Evolutionary conservation across 345 rosid genomes (phyloP), one percentile per base, ranked within the genome.

Genomic region (Rhodomyrtus tomentosa): DNA sequence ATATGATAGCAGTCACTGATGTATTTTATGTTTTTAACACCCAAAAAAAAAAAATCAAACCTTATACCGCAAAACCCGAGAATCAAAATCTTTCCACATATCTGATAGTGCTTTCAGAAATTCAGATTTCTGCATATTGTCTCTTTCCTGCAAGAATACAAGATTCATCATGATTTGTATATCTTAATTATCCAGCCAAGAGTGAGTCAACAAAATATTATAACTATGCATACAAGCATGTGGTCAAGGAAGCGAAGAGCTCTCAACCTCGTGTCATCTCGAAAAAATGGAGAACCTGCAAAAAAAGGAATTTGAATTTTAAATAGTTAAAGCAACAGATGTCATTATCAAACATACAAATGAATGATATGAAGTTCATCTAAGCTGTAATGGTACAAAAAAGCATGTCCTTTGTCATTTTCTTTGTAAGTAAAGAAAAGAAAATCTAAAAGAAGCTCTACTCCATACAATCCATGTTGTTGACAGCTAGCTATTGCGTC

Each of bases 221-320:
- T 81, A 81, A 62, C 87, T 85, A 85, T 36, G 87, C 98, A 82
- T 97, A 97, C 99, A 91, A 97, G 95, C 95, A 97, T 88, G 88
- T 97, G 98, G 89, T 97, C 99, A 85, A 97, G 99, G 92, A 97
- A 97, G 79, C 98, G 99, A 86, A 97, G 98, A 85, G 98, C 99
- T 81, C 98, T 98, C 95, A 97, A 88, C 91, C 98, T 92, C 87
- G 99, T 92, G 86, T 96, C 99, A 73, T 93, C 93, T 86, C 98
- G 90, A 83, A 97, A 95, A 92, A 97, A 97, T 29, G 86, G 87
- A 76, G 99, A 97, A 81, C 98, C 99, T 97, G 92, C 87, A 89
- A 82, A 84, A 58, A 15, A 45, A 55, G 82, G 21, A 80, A 82
- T 36, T 87, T 58, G 59, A 85, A 58, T 81, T 51, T 72, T 88